These are phyloP conservation scores for Silene latifolia DNA, from an alignment of 148 eudicot species.

Conservation along the genomic window DNA sequence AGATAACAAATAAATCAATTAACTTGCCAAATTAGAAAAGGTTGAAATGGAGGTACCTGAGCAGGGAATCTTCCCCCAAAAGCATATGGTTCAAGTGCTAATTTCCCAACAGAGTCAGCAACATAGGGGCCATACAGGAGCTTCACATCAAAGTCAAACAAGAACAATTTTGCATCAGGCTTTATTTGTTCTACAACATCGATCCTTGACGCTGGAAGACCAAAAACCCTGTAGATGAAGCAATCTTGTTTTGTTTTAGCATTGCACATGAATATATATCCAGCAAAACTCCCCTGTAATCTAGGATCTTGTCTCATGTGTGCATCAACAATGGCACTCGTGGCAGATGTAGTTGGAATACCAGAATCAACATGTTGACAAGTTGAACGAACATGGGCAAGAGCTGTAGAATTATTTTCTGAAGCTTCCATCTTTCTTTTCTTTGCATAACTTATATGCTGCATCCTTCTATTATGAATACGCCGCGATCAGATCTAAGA, in stretches of 20 bases:
- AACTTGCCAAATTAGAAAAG: neutral
- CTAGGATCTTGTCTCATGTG: neutral
- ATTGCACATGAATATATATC: constrained; percentile 72
- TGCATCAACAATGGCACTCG: neutral
- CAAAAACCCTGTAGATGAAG: constrained; percentile 58
- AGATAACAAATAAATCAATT: neutral
- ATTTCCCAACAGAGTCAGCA: constrained; percentile 47
- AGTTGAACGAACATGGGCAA: constrained; percentile 4
- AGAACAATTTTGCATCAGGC: constrained; percentile 54
- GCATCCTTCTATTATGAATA: constrained; percentile 1
- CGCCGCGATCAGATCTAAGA: neutral
- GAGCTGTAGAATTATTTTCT: neutral
- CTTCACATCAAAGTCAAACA: constrained; percentile 59
- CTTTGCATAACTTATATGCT: neutral
- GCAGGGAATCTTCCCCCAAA: constrained; percentile 69
- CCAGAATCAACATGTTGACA: constrained; percentile 18
- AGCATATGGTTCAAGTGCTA: constrained; percentile 59
- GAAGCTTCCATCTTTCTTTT: constrained; percentile 18
- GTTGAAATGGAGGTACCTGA: constrained; percentile 45
- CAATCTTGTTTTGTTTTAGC: constrained; percentile 59
- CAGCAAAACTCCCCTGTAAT: constrained; percentile 18
- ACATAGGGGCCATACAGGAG: constrained; percentile 69
- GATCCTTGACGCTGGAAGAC: constrained; percentile 53
- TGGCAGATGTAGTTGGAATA: neutral
- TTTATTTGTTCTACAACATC: constrained; percentile 48